Evolutionary conservation across 2,329 filamentous ascomycete genomes (phyloP).

Genomic region (Hypoxylon sp.): DNA sequence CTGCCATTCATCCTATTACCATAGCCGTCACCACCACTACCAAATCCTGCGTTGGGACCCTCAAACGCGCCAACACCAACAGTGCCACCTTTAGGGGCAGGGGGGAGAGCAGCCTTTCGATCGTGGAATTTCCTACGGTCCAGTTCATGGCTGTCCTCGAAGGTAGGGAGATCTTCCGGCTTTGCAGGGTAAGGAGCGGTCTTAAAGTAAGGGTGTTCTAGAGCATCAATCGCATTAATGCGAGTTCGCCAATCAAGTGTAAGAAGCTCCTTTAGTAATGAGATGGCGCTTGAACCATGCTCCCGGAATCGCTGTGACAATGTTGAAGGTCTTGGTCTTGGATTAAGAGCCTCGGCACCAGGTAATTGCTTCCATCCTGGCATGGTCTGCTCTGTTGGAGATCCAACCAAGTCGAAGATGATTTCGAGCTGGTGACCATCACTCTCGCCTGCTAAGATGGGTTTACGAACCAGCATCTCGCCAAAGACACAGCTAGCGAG

Average conservation of each 20-base stretch:
- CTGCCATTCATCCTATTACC: conserved; percentile 66
- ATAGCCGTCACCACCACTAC: conserved; percentile 66
- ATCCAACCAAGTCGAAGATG: conserved; percentile 93
- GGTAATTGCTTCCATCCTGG: conserved; percentile 89
- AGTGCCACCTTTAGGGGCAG: conserved; percentile 91
- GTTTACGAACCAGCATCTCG: conserved; percentile 95
- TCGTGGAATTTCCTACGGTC: conserved; percentile 92
- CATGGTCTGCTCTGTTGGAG: conserved; percentile 92
- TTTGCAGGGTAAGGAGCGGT: conserved; percentile 82
- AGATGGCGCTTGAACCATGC: conserved; percentile 79
- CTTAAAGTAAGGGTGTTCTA: conserved; percentile 93
- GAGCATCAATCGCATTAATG: conserved; percentile 93
- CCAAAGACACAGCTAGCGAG: conserved; percentile 88
- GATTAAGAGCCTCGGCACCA: conserved; percentile 80
- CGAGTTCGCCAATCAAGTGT: conserved; percentile 90
- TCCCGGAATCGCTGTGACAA: conserved; percentile 82
- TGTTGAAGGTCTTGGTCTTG: conserved; percentile 74
- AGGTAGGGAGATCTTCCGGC: conserved; percentile 89
- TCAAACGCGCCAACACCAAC: conserved; percentile 79
- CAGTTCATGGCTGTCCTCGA: conserved; percentile 97
- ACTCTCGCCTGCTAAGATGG: conserved; percentile 90
- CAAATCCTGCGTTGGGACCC: conserved; percentile 66
- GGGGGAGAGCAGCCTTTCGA: conserved; percentile 85
- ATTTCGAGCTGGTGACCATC: conserved; percentile 91
- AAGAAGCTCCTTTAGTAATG: conserved; percentile 84